Conservation (phyloP, 169 alveolate species). For the Plasmodium ovale region DNA sequence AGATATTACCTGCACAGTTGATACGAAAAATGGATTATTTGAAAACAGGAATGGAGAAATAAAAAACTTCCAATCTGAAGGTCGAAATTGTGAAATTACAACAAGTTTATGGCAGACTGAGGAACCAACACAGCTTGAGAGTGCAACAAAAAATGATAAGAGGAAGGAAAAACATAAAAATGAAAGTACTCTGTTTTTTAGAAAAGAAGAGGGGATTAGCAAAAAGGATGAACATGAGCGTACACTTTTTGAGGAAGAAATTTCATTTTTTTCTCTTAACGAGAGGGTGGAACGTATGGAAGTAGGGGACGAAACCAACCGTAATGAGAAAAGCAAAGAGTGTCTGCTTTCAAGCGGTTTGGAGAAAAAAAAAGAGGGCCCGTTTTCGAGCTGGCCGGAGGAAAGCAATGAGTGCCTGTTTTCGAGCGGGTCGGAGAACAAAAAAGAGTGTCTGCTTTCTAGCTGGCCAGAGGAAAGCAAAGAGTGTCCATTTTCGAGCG, state of each 20-base stretch:
- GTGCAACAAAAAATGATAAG: background rate
- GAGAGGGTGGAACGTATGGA: background rate
- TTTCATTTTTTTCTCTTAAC: background rate
- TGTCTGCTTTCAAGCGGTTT: no score
- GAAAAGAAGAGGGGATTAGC: background rate
- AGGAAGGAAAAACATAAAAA: background rate
- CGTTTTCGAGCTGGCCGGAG: no score
- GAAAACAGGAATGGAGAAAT: background rate
- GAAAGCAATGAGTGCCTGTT: no score
- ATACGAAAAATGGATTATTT: background rate
- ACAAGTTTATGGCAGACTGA: no score
- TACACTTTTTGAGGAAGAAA: background rate
- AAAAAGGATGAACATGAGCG: background rate
- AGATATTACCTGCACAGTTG: background rate
- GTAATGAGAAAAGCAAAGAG: background rate
- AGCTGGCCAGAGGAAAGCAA: no score
- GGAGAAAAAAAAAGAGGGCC: no score
- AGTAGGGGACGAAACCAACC: background rate
- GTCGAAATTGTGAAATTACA: background rate
- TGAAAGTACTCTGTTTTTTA: background rate
- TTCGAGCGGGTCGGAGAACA: no score
- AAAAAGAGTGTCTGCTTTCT: no score
- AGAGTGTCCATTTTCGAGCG: background rate
- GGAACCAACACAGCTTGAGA: no score
- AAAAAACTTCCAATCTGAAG: background rate